Percentiles rank a stretch among this genome's conserved stretches.
These are phyloP conservation scores for Claviceps pusilla DNA, from an alignment of 2,329 filamentous ascomycete genomes.

Conservation along the genomic window DNA sequence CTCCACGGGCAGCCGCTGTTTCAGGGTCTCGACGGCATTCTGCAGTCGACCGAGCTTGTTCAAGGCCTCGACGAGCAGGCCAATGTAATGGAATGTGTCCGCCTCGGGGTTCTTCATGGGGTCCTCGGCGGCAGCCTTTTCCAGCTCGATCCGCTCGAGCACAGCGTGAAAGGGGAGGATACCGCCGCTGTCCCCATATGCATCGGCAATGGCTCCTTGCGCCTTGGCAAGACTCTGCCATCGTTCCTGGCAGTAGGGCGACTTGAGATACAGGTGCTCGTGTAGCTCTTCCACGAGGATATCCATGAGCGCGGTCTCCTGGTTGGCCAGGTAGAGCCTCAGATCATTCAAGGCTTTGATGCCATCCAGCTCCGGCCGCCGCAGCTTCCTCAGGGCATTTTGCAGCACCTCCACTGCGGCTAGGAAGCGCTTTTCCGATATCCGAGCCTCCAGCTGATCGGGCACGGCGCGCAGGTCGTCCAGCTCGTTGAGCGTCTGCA, in stretches of 20 bases:
- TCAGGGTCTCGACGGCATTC: constrained; percentile 73
- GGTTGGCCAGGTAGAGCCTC: constrained; percentile 76
- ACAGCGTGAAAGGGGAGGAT: constrained; percentile 43
- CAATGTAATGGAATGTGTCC: constrained; percentile 88
- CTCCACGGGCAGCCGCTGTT: constrained; percentile 85
- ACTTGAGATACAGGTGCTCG: constrained; percentile 93
- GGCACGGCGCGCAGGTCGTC: constrained; percentile 82
- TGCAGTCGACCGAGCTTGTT: constrained; percentile 82
- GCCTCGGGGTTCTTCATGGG: constrained; percentile 85
- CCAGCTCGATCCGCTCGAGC: constrained; percentile 45
- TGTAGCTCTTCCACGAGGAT: constrained; percentile 95
- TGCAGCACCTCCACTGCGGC: constrained; percentile 86
- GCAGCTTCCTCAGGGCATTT: constrained; percentile 67
- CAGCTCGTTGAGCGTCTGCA: constrained; percentile 68
- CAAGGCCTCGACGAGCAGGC: constrained; percentile 71
- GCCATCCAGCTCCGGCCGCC: constrained; percentile 76
- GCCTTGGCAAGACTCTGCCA: constrained; percentile 73
- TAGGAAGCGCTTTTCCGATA: constrained; percentile 91
- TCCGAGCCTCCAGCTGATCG: constrained; percentile 81
- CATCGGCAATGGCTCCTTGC: constrained; percentile 39
- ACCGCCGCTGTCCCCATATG: constrained; percentile 28
- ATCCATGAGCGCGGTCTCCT: constrained; percentile 81
- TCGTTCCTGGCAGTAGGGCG: constrained; percentile 87
- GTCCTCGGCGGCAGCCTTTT: constrained; percentile 60
- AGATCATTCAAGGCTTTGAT: constrained; percentile 82